These are phyloP conservation scores for Cubamyces lactineus DNA, from an alignment of 768 basidiomycete species.

Conservation along the genomic window DNA sequence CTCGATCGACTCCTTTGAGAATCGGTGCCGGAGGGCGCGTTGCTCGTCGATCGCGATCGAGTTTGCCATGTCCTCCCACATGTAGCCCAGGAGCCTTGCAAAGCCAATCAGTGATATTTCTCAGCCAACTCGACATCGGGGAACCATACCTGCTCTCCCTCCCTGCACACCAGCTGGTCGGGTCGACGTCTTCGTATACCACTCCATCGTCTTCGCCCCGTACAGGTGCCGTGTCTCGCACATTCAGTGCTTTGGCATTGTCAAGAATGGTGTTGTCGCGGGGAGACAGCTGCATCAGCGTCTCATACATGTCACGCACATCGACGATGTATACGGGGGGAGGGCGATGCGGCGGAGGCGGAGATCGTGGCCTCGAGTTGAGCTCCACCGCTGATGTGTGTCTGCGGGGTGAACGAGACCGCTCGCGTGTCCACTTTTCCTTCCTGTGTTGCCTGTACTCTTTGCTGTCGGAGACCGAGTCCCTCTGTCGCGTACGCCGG, in stretches of 20 bases:
- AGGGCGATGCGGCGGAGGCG: neutral
- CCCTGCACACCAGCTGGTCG: conserved; percentile 30
- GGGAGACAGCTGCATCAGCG: conserved; percentile 15
- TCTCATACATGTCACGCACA: conserved; percentile 24
- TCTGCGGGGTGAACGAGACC: conserved; percentile 18
- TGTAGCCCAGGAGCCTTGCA: conserved; percentile 26
- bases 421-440: neutral
- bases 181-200: conserved; percentile 13
- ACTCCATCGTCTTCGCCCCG: conserved; percentile 6
- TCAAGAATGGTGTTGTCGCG: conserved; percentile 1
- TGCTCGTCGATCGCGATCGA: conserved; percentile 33
- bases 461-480: neutral
- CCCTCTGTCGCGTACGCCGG: neutral
- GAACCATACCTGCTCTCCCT: conserved; percentile 31
- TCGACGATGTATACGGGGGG: conserved; percentile 30
- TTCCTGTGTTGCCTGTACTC: neutral
- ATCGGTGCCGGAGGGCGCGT: conserved; percentile 10
- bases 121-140: neutral
- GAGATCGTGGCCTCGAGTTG: conserved; percentile 7
- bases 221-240: conserved; percentile 14
- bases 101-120: neutral
- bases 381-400: neutral
- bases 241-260: conserved; percentile 20
- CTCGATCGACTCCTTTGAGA: conserved; percentile 2
- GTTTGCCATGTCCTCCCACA: conserved; percentile 30